Evolutionary conservation across 2,329 filamentous ascomycete species (phyloP).

Genomic region (Furcasterigmium sp.): DNA sequence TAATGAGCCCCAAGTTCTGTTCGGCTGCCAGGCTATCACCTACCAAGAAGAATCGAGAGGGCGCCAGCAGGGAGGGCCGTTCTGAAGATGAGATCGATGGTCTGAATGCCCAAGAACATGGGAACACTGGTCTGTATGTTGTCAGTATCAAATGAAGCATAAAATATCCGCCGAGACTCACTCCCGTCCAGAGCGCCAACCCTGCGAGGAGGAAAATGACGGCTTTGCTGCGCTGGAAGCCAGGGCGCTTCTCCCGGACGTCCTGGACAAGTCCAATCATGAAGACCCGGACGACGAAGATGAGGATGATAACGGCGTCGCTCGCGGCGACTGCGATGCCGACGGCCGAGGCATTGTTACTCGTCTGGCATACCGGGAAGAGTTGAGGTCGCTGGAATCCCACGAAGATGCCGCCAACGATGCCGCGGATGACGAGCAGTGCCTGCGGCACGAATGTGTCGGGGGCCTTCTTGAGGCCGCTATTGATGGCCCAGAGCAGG

Average conservation of each 20-base stretch:
- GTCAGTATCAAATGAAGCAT: conserved; percentile 6
- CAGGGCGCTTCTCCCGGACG: conserved; percentile 18
- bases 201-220: conserved; percentile 35
- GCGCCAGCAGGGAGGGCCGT: conserved; percentile 47
- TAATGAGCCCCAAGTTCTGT: too few species aligned
- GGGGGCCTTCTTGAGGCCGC: conserved; percentile 26
- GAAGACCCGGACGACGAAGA: conserved; percentile 35
- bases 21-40: conserved; percentile 15
- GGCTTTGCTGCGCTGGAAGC: conserved; percentile 29
- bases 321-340: conserved; percentile 37
- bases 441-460: conserved; percentile 38
- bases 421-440: conserved; percentile 40
- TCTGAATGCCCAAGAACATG: conserved; percentile 41
- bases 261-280: conserved; percentile 28
- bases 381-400: conserved; percentile 49
- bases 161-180: conserved; percentile 34
- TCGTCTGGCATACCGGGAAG: conserved; percentile 45
- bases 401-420: conserved; percentile 49
- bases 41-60: conserved; percentile 44
- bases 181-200: conserved; percentile 48
- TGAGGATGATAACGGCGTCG: conserved; percentile 38
- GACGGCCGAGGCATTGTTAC: conserved; percentile 36
- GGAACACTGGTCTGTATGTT: conserved; percentile 41
- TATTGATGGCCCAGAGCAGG: conserved; percentile 44
- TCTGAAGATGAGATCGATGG: conserved; percentile 35